A percentile compares a stretch with the other conserved stretches of the same genome.
Conservation (phyloP, 768 basidiomycete genomes). For the Lyophyllum decastes region DNA sequence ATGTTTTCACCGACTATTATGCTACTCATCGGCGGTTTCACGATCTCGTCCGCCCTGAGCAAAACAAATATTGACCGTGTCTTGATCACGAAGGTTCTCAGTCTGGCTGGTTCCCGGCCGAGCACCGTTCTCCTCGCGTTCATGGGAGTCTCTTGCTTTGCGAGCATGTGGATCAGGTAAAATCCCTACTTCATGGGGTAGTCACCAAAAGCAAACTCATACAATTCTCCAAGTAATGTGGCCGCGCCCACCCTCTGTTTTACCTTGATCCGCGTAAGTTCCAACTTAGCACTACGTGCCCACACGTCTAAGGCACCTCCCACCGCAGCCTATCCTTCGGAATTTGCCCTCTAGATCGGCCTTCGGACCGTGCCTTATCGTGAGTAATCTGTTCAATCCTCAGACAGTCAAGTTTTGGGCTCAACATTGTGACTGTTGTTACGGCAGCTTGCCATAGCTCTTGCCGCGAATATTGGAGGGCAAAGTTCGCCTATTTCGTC, state of each 20-base stretch:
- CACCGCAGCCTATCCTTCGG: constrained; percentile 81
- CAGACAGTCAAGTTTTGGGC: not conserved
- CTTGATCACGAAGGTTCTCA: constrained; percentile 86
- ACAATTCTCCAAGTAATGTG: constrained; percentile 67
- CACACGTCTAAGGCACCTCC: constrained; percentile 9
- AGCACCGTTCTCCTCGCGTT: constrained; percentile 87
- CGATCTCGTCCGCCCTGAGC: constrained; percentile 92
- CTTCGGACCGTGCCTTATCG: constrained; percentile 91
- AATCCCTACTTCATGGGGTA: constrained; percentile 9
- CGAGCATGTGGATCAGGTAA: constrained; percentile 98
- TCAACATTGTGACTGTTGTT: not conserved
- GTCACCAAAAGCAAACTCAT: constrained; percentile 6
- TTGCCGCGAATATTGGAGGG: constrained; percentile 98
- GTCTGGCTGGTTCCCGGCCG: constrained; percentile 87
- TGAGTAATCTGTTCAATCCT: constrained; percentile 40
- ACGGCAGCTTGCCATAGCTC: constrained; percentile 85
- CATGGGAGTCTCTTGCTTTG: constrained; percentile 96
- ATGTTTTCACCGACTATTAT: constrained; percentile 99
- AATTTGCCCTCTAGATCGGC: constrained; percentile 84
- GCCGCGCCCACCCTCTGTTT: constrained; percentile 98
- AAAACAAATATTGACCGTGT: constrained; percentile 95
- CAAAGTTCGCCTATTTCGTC: constrained; percentile 98
- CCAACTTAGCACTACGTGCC: not conserved
- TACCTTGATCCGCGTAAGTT: constrained; percentile 84
- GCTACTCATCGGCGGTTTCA: constrained; percentile 97